Base-by-base conservation (phyloP, 2,329 filamentous ascomycete species). In the Chalara sp. region DNA sequence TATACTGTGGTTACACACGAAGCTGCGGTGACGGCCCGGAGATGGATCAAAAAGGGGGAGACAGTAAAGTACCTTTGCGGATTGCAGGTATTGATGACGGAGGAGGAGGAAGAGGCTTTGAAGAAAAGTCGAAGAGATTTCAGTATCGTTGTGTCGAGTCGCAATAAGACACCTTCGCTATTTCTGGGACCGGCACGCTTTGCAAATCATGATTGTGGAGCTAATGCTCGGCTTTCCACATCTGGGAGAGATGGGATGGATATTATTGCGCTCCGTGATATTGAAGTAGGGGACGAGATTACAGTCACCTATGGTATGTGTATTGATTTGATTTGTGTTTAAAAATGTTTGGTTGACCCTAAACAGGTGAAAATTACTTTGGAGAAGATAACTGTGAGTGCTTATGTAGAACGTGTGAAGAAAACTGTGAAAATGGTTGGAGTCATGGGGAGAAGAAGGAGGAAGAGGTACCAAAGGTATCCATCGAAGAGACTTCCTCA, bases 151-250 rank as follows among this genome's bases (percentile, higher is more conserved):
- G 87, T 96, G 64, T 96, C 91, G 55, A 92, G 89, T 58, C 80
- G 93, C 52, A 92, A 87, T 70, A 96, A 95, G 70, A 86, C 86
- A 54, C 87, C 91, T 32, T 95, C 89, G 47, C 74, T 99, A 41
- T 97, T 99, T 65, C 84, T 99, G 65, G 93, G 93, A 0, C 95
- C 93, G 6, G 93, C 93, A 33, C 84, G 93, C 47, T 97, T 99
- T 67, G 90, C 93, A 30, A 99, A 99, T 65, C 93, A 99, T 69
- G 93, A 99, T 68, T 99, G 93, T 70, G 80, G 87, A 59, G 89
- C 93, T 32, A 99, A 97, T 71, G 91, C 91, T 6, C 81, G 84
- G 63, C 78, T 99, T 43, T 85, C 88, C 60, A 96, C 89, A 35
- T 86, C 83, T 35, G 89, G 90, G 44, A 81, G 85, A 51, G 84